phyloP scores from a whole-genome alignment of 108 stramenopile species.

The Pelagomonas calceolata region DNA sequence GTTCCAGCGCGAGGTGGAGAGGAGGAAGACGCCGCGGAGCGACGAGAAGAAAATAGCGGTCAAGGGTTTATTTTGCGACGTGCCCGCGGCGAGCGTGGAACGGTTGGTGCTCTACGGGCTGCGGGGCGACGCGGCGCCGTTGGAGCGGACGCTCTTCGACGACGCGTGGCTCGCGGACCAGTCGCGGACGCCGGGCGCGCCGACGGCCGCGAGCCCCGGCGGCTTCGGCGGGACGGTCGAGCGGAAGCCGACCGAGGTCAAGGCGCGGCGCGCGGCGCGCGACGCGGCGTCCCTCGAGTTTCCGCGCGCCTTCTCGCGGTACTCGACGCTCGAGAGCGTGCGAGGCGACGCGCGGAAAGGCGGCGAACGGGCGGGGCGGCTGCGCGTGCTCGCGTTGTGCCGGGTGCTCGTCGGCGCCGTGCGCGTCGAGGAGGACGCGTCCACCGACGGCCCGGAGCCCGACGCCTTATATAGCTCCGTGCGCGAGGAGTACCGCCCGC shows the following conservation, averaged over 20 bases:
- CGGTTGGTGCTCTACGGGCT: conserved; percentile 24
- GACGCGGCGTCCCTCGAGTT: conserved; percentile 2
- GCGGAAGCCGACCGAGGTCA: not conserved
- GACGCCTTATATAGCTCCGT: conserved; percentile 1
- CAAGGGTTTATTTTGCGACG: conserved; percentile 35
- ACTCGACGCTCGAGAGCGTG: conserved; percentile 13
- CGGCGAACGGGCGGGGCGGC: not conserved
- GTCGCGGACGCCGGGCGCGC: too few relatives aligned
- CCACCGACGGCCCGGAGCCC: too few relatives aligned
- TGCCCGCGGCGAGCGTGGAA: conserved; percentile 23
- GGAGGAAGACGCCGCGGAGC: too few relatives aligned
- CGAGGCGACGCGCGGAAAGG: not conserved
- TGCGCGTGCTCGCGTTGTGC: conserved; percentile 35
- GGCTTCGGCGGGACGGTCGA: not conserved
- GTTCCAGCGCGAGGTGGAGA: conserved; percentile 28
- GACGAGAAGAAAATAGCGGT: conserved; percentile 6
- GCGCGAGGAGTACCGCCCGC: conserved; percentile 28
- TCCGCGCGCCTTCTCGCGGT: conserved; percentile 14
- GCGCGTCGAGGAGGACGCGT: not conserved
- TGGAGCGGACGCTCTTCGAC: not conserved
- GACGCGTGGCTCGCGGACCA: not conserved
- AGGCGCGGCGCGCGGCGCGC: not conserved
- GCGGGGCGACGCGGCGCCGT: not conserved
- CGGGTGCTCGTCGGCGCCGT: conserved; percentile 12
- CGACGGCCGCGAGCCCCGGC: too few relatives aligned